These are phyloP conservation scores for Ophiostoma sp. DNA, from an alignment of 2,329 filamentous ascomycete genomes.

Conservation along the genomic window DNA sequence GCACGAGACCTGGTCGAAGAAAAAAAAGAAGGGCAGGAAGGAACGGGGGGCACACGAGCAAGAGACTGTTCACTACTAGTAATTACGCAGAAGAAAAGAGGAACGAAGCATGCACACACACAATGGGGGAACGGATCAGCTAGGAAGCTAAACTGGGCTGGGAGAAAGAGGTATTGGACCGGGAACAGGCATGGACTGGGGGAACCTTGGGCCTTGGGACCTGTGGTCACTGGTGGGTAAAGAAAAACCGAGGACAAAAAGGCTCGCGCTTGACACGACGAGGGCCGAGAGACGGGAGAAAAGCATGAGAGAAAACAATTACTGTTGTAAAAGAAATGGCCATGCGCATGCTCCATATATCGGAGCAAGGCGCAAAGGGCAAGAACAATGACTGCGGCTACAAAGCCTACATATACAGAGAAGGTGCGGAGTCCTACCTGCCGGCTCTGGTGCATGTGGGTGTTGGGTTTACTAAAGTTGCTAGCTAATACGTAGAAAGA, in stretches of 20 bases:
- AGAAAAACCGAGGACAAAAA: neutral
- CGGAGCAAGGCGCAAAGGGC: neutral
- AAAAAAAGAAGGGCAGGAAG: slow-evolving; percentile 1
- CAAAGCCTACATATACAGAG: neutral
- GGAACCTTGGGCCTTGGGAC: neutral
- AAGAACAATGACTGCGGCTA: neutral
- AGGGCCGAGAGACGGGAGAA: neutral
- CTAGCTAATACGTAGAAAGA: neutral
- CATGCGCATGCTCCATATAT: slow-evolving; percentile 6
- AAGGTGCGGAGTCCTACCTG: neutral
- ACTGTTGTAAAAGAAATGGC: neutral
- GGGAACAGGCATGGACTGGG: slow-evolving; percentile 2
- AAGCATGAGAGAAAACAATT: neutral
- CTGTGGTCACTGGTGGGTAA: neutral
- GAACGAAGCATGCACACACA: neutral
- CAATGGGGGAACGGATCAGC: slow-evolving; percentile 18
- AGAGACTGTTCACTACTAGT: slow-evolving; percentile 7
- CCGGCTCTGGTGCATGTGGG: neutral
- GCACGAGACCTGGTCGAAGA: slow-evolving; percentile 6
- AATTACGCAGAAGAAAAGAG: too few species aligned
- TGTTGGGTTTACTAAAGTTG: neutral
- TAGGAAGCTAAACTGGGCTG: slow-evolving; percentile 12
- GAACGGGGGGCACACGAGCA: slow-evolving; percentile 19
- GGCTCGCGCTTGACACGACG: slow-evolving; percentile 2
- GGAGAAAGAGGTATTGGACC: slow-evolving; percentile 1